Evolutionary conservation across 2,329 filamentous ascomycete species (phyloP).

Genomic region (Fusarium sp.): DNA sequence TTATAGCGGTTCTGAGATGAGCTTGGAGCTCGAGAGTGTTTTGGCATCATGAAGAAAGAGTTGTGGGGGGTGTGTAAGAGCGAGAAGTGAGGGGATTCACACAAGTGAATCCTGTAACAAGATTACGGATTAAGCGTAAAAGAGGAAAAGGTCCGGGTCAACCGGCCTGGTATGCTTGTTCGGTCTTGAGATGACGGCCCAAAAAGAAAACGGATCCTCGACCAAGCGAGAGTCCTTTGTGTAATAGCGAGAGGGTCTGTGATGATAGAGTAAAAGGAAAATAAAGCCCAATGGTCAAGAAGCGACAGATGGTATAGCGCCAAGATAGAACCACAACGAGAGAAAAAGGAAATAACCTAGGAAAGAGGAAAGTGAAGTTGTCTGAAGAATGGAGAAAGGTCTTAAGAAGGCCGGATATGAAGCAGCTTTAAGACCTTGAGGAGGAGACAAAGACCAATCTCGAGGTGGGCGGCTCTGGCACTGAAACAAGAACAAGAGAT

Average conservation of each 20-base stretch:
- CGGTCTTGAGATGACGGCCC: constrained; percentile 33
- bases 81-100: constrained; percentile 28
- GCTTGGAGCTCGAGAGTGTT: constrained; percentile 58
- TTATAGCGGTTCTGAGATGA: constrained; percentile 49
- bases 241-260: constrained; percentile 33
- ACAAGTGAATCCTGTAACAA: constrained; percentile 28
- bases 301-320: constrained; percentile 43
- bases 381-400: constrained; percentile 45
- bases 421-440: constrained; percentile 49
- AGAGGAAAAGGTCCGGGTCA: constrained; percentile 44
- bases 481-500: constrained; percentile 49
- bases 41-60: constrained; percentile 56
- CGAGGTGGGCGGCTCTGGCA: constrained; percentile 46
- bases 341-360: constrained; percentile 37
- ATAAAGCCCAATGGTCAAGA: constrained; percentile 38
- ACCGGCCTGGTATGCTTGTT: constrained; percentile 45
- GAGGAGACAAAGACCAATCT: constrained; percentile 47
- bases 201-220: constrained; percentile 38
- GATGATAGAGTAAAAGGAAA: constrained; percentile 21
- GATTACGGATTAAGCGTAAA: constrained; percentile 48
- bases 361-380: constrained; percentile 32
- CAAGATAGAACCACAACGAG: constrained; percentile 47
- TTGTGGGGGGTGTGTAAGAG: constrained; percentile 17
- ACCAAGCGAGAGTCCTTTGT: constrained; percentile 33
- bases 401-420: constrained; percentile 47